Conservation (phyloP, 805 yeast species). For the Candida vaughaniae region DNA sequence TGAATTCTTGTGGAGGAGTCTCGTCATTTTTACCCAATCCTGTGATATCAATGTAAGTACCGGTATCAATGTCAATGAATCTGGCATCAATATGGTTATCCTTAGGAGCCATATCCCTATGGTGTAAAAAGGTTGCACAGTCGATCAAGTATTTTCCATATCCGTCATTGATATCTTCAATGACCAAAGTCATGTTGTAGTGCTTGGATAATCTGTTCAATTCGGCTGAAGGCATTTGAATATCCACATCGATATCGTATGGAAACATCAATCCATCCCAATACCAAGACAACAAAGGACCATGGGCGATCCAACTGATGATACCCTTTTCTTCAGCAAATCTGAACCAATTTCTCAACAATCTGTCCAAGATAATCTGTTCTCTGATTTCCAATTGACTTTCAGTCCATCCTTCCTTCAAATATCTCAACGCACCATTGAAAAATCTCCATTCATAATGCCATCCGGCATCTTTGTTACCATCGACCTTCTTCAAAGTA, state of each 20-base stretch:
- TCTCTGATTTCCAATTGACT: slow-evolving; percentile 22
- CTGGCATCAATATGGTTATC: slow-evolving; percentile 41
- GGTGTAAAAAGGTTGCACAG: slow-evolving; percentile 29
- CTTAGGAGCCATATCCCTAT: slow-evolving; percentile 21
- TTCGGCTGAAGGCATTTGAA: slow-evolving; percentile 30
- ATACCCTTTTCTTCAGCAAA: slow-evolving; percentile 25
- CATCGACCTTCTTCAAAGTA: slow-evolving; percentile 21
- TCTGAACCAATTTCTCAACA: slow-evolving; percentile 27
- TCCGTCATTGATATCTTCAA: slow-evolving; percentile 31
- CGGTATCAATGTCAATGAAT: slow-evolving; percentile 59
- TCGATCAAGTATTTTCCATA: slow-evolving; percentile 28
- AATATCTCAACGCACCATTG: slow-evolving; percentile 51
- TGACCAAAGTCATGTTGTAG: slow-evolving; percentile 27
- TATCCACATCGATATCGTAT: slow-evolving; percentile 28
- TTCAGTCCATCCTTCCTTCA: slow-evolving; percentile 30
- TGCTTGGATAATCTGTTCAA: slow-evolving; percentile 20
- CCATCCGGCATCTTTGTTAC: slow-evolving; percentile 44
- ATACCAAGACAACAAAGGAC: slow-evolving; percentile 29
- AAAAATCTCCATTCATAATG: slow-evolving; percentile 65
- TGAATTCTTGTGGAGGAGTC: slow-evolving; percentile 15
- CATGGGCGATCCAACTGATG: slow-evolving; percentile 30
- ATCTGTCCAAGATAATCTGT: slow-evolving; percentile 22
- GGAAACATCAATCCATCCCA: slow-evolving; percentile 32
- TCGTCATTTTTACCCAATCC: slow-evolving; percentile 35
- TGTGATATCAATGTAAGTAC: slow-evolving; percentile 57